Conservation (phyloP, 371 early-diverging fungal genomes). For the Circinella minor region DNA sequence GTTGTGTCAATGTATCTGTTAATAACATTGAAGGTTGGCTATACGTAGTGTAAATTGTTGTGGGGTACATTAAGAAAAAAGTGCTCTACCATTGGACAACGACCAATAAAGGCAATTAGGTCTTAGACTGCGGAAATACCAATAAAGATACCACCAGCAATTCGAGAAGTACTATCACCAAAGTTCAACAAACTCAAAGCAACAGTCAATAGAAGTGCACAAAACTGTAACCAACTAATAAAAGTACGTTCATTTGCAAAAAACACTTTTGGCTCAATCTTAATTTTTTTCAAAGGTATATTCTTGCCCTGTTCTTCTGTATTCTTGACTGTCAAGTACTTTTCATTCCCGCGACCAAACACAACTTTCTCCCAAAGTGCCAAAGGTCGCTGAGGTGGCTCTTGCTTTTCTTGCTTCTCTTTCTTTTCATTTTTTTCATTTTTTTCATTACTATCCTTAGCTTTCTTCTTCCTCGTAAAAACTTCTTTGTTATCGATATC, state of each 20-base stretch:
- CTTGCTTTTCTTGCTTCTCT: neutral
- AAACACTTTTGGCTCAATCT: constrained; percentile 99
- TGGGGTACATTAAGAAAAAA: too few relatives aligned
- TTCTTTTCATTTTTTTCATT: constrained; percentile 6
- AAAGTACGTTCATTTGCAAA: constrained; percentile 99
- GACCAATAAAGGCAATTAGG: too few relatives aligned
- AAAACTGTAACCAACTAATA: constrained; percentile 88
- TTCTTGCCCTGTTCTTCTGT: constrained; percentile 25
- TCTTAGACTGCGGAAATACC: constrained; percentile 45
- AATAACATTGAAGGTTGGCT: too few relatives aligned
- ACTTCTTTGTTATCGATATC: constrained; percentile 15
- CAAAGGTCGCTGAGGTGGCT: constrained; percentile 1
- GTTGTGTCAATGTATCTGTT: too few relatives aligned
- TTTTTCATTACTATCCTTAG: neutral
- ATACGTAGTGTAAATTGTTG: too few relatives aligned
- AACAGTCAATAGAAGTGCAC: constrained; percentile 75
- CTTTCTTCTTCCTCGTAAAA: constrained; percentile 3
- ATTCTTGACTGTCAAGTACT: constrained; percentile 17
- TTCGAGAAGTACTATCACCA: constrained; percentile 75
- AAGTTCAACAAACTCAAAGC: constrained; percentile 88
- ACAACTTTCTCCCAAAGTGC: constrained; percentile 14
- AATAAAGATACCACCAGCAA: constrained; percentile 81
- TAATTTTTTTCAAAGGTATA: constrained; percentile 72
- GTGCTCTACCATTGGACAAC: too few relatives aligned
- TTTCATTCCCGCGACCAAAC: constrained; percentile 5